Percentiles rank a stretch among this genome's conserved stretches.
Conservation (phyloP, 139 green algal genomes). For the Nannochloris sp. region DNA sequence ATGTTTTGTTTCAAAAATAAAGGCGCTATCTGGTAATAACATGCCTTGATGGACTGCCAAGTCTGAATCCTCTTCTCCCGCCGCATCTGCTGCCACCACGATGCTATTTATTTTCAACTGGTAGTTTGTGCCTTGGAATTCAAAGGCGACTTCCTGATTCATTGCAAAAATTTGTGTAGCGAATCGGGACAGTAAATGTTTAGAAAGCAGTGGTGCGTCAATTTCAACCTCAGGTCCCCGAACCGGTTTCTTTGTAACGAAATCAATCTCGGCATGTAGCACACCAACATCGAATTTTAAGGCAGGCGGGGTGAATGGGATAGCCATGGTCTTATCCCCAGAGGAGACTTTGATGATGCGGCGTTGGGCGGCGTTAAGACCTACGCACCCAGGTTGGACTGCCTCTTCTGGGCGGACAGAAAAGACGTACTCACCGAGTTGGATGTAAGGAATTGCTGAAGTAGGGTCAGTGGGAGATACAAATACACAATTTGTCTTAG, state of each 20-base stretch:
- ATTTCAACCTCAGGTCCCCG: constrained; percentile 44
- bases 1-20: constrained; percentile 53
- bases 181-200: constrained; percentile 53
- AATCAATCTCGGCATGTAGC: constrained; percentile 61
- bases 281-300: constrained; percentile 45
- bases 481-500: constrained; percentile 70
- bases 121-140: constrained; percentile 80
- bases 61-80: constrained; percentile 24
- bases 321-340: constrained; percentile 42
- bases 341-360: constrained; percentile 54
- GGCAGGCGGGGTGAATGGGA: constrained; percentile 29
- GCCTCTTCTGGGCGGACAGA: constrained; percentile 30
- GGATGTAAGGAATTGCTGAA: constrained; percentile 22
- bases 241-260: constrained; percentile 43
- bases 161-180: constrained; percentile 61
- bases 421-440: constrained; percentile 35
- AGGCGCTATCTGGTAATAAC: constrained; percentile 46
- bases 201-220: constrained; percentile 51
- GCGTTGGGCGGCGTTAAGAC: constrained; percentile 79
- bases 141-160: constrained; percentile 79
- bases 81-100: constrained; percentile 1
- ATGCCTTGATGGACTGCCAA: constrained; percentile 27
- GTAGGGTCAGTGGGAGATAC: constrained; percentile 43
- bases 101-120: constrained; percentile 55
- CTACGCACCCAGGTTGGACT: constrained; percentile 54